These are phyloP conservation scores for Carex myosuroides DNA, from an alignment of 176 grass and related monocot genomes.

Conservation along the genomic window DNA sequence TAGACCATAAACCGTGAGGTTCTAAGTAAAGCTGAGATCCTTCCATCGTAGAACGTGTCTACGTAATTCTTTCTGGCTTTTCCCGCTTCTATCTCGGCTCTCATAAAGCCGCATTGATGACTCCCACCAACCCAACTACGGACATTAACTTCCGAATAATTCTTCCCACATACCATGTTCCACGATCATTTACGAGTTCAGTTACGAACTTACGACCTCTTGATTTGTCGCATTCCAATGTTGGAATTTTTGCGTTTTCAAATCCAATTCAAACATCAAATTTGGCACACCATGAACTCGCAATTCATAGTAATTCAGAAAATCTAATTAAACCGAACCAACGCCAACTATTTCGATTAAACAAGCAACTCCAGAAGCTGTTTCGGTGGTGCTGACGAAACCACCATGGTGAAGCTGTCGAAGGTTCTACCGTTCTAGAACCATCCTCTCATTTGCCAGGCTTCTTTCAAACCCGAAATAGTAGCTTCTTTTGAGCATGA, in stretches of 20 bases:
- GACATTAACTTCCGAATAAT: background rate
- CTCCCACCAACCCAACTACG: background rate
- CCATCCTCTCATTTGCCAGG: slow-evolving; percentile 37
- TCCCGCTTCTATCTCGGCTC: background rate
- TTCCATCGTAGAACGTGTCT: background rate
- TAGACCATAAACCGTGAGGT: background rate
- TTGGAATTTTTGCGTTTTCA: background rate
- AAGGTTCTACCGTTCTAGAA: slow-evolving; percentile 40
- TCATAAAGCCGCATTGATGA: slow-evolving; percentile 11
- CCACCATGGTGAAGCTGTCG: slow-evolving; percentile 55
- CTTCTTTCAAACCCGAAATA: slow-evolving; percentile 78
- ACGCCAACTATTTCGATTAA: too few species aligned
- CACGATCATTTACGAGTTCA: background rate
- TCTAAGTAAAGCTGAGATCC: background rate
- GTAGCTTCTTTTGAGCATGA: slow-evolving; percentile 73
- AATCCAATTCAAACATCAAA: background rate
- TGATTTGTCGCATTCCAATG: background rate
- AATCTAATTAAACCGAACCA: too few species aligned
- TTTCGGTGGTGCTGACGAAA: slow-evolving; percentile 41
- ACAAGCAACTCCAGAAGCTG: slow-evolving; percentile 59
- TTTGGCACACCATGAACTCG: too few species aligned
- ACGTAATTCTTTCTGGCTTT: background rate
- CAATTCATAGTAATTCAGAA: too few species aligned
- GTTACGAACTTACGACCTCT: background rate
- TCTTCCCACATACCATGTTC: background rate